Evolutionary conservation across 2,329 filamentous ascomycete genomes (phyloP).

Genomic region (Venturia pyrina): DNA sequence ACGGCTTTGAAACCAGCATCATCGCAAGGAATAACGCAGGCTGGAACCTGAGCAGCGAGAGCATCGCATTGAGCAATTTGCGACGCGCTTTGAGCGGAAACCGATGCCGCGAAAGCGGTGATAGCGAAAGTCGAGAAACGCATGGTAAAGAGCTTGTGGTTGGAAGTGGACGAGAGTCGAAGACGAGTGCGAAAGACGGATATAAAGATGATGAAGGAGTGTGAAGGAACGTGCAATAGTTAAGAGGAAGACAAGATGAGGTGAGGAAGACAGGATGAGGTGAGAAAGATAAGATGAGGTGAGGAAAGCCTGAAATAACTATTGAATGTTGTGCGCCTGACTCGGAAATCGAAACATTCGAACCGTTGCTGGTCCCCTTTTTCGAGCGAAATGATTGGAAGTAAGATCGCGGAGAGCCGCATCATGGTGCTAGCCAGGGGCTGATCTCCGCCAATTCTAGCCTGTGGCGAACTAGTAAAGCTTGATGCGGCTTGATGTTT

Average conservation of each 20-base stretch:
- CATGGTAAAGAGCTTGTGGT: not conserved
- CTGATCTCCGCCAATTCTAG: not conserved
- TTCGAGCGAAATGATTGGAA: not conserved
- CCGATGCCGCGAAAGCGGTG: not conserved
- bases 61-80: conserved; percentile 1
- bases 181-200: not conserved
- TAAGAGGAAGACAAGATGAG: not conserved
- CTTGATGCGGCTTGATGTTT: not conserved
- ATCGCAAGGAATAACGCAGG: conserved; percentile 5
- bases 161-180: not conserved
- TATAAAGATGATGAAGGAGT: not conserved
- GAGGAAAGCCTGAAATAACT: not conserved
- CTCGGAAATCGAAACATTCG: not conserved
- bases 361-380: not conserved
- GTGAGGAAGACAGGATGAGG: not conserved
- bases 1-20: not conserved
- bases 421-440: not conserved
- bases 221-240: not conserved
- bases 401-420: not conserved
- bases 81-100: conserved; percentile 4
- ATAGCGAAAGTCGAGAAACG: not conserved
- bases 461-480: not conserved
- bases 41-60: conserved; percentile 3
- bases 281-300: not conserved
- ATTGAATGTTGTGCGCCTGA: not conserved